Percentiles rank a stretch among this genome's conserved stretches.
Conservation (phyloP, 352 stramenopile genomes). For the Peronospora belbahrii region DNA sequence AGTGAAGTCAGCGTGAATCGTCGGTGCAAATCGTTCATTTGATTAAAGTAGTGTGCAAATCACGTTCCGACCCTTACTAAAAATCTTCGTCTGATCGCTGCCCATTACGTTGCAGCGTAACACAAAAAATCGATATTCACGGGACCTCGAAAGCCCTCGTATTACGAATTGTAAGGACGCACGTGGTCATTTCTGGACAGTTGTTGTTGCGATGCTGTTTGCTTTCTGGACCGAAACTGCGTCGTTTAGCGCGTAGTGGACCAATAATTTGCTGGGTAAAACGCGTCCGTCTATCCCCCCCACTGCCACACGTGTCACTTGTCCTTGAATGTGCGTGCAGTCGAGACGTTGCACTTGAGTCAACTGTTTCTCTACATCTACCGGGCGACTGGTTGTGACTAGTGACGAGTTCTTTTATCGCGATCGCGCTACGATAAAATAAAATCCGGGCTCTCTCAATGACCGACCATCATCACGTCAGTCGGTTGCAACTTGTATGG, state of each 20-base stretch:
- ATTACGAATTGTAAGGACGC: conserved; percentile 1
- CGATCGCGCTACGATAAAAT: conserved; percentile 9
- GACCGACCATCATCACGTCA: conserved; percentile 1
- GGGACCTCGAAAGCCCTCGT: not conserved
- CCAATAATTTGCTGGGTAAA: not conserved
- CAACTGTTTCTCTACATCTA: conserved; percentile 13
- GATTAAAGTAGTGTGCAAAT: conserved; percentile 12
- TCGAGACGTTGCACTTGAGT: conserved; percentile 21
- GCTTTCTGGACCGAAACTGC: conserved; percentile 8
- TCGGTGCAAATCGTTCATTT: conserved; percentile 12
- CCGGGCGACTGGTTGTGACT: not conserved
- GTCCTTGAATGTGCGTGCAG: conserved; percentile 1
- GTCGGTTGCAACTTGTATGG: conserved; percentile 1
- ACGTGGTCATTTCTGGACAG: not conserved
- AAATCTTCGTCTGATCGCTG: conserved; percentile 20
- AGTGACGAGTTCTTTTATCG: not conserved
- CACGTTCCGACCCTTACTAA: conserved; percentile 21
- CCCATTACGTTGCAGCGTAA: conserved; percentile 14
- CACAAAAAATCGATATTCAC: conserved; percentile 3
- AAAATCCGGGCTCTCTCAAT: conserved; percentile 8
- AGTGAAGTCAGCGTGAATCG: conserved; percentile 16
- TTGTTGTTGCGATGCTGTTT: conserved; percentile 8
- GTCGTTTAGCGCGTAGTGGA: not conserved
- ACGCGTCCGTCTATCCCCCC: not conserved
- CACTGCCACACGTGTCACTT: not conserved